Evolutionary conservation across 1,139 yeast species (phyloP), one percentile per base, ranked within the genome.

Genomic region (Nakaseomyces delphensis): DNA sequence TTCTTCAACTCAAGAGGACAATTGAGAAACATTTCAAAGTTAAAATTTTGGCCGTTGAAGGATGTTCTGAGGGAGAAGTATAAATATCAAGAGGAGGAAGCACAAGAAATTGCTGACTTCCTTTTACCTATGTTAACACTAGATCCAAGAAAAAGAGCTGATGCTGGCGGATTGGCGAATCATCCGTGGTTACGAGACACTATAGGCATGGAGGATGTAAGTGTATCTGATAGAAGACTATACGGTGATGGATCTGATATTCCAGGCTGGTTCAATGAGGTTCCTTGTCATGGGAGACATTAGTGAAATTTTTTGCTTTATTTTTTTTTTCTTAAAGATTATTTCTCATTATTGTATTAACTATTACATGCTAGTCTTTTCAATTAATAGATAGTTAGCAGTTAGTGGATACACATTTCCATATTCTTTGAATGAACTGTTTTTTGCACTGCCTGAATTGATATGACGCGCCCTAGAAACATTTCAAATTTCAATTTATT

Each of bases 151-250:
- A 66, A 67, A 42, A 68, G 93, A 52, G 83, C 86, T 0, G 89
- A 77, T 66, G 87, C 86, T 3, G 87, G 85, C 36, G 83, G 83
- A 31, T 71, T 77, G 78, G 74, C 78, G 19, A 76, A 78, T 48
- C 89, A 81, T 57, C 80, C 84, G 3, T 83, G 87, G 86, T 62
- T 83, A 30, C 68, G 60, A 3, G 81, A 76, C 56, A 80, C 82
- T 1, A 56, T 76, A 35, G 83, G 81, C 0, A 67, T 77, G 60
- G 81, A 76, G 51, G 69, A 74, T 50, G 74, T 76, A 18, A 43
- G 40, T 14, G 54, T 65, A 3, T 38, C 49, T 9, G 83, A 77
- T 54, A 63, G 80, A 57, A 66, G 74, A 5, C 69, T 77, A 11
- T 79, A 81, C 40, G 81, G 79, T 0, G 66, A 74, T 28, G 85